Conservation (phyloP, 495 filamentous ascomycete genomes). For the Antarctomyces pellizariae region DNA sequence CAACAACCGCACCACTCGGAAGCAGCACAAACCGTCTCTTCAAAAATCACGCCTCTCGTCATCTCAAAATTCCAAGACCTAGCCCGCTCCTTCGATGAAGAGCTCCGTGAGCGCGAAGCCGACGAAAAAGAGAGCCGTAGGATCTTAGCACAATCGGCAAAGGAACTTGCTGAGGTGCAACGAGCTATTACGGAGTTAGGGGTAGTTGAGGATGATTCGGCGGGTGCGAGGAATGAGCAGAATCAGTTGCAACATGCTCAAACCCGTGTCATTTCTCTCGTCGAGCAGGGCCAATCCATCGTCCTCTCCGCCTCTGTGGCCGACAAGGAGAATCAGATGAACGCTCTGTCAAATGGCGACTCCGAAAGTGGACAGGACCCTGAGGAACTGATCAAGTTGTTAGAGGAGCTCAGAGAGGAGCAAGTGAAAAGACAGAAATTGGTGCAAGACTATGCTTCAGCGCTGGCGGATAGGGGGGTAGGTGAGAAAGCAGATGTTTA, state of each 20-base stretch:
- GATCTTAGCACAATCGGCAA: constrained; percentile 26
- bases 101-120: constrained; percentile 32
- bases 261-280: constrained; percentile 6
- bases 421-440: constrained; percentile 13
- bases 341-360: no score
- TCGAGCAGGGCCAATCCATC: constrained; percentile 13
- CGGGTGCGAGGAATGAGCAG: no score
- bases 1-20: constrained; percentile 30
- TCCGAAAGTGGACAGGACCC: constrained; percentile 7
- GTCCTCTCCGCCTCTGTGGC: no score
- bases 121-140: constrained; percentile 32
- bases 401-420: constrained; percentile 1
- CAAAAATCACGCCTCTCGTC: constrained; percentile 29
- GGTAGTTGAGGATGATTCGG: no score
- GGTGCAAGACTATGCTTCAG: constrained; percentile 22
- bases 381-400: constrained; percentile 15
- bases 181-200: constrained; percentile 26
- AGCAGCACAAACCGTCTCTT: constrained; percentile 33
- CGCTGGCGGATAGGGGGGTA: constrained; percentile 23
- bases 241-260: no score
- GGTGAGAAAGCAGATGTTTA: constrained; percentile 29
- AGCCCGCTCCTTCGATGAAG: constrained; percentile 31
- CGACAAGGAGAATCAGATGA: no score
- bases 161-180: constrained; percentile 26
- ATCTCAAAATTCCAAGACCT: constrained; percentile 32